phyloP scores from a whole-genome alignment of 495 filamentous ascomycete genomes.

The Lichina pygmaea region DNA sequence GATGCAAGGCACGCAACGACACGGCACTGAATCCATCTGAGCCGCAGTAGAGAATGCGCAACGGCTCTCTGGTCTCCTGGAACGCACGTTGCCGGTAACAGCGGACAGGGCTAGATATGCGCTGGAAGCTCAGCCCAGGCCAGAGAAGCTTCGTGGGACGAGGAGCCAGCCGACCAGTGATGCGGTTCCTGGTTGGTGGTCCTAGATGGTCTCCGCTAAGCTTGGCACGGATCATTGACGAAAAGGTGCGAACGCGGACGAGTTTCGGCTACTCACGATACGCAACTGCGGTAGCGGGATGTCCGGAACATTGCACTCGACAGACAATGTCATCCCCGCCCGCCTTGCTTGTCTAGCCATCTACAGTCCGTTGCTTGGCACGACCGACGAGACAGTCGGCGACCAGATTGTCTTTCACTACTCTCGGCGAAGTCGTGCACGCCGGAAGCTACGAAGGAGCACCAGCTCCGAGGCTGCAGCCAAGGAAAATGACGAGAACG shows the following conservation, averaged over 20 bases:
- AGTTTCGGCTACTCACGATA: not conserved
- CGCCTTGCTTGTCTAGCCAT: conserved; percentile 72
- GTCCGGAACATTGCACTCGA: not conserved
- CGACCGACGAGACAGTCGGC: conserved; percentile 60
- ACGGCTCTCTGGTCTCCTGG: conserved; percentile 20
- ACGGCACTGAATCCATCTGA: conserved; percentile 69
- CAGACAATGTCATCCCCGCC: conserved; percentile 33
- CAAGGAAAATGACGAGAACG: conserved; percentile 38
- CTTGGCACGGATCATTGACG: not conserved
- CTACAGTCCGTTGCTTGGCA: conserved; percentile 78
- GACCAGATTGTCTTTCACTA: conserved; percentile 89
- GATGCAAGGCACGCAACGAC: conserved; percentile 44
- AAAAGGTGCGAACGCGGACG: not conserved
- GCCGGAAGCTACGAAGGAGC: conserved; percentile 6
- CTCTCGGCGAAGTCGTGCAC: conserved; percentile 20
- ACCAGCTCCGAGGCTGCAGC: conserved; percentile 12
- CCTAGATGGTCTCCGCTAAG: no score
- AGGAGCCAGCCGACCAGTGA: no score
- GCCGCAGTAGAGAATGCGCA: conserved; percentile 87
- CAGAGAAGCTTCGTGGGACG: not conserved
- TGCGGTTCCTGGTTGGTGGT: no score
- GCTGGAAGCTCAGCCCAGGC: not conserved
- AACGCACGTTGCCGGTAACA: not conserved
- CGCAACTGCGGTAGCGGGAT: not conserved
- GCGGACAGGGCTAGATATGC: not conserved